A percentile compares a stretch with the other conserved stretches of the same genome.
These are phyloP conservation scores for Castanea mollissima DNA, from an alignment of 306 rosid genomes.

Conservation along the genomic window DNA sequence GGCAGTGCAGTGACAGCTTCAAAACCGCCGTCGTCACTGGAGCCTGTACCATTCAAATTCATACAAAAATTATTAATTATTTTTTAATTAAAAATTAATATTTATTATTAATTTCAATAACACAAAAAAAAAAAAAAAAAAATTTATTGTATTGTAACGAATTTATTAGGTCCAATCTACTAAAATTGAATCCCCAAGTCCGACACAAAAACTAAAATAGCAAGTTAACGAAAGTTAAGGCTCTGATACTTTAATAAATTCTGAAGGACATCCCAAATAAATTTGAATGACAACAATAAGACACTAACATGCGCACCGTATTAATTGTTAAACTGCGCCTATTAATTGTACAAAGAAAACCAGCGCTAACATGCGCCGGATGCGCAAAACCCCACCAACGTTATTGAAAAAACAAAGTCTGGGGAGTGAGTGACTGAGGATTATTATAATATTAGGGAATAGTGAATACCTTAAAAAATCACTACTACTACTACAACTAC, in stretches of 20 bases:
- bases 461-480: too few species aligned
- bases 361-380: background rate
- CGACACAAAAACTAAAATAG: background rate
- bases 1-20: slow-evolving; percentile 64
- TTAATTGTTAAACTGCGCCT: background rate
- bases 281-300: background rate
- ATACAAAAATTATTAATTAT: background rate
- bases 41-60: slow-evolving; percentile 28
- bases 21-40: slow-evolving; percentile 58
- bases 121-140: background rate
- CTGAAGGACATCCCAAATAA: background rate
- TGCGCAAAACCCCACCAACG: background rate
- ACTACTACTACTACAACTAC: too few species aligned
- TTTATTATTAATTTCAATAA: background rate
- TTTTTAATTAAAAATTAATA: background rate
- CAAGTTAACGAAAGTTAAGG: background rate
- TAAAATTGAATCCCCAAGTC: background rate
- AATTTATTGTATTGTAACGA: too few species aligned
- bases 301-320: background rate
- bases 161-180: too few species aligned
- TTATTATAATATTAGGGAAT: too few species aligned
- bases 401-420: background rate
- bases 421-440: background rate
- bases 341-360: background rate
- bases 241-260: background rate